These are phyloP conservation scores for Cryptosporidium tyzzeri DNA, from an alignment of 169 alveolate species.

Conservation along the genomic window DNA sequence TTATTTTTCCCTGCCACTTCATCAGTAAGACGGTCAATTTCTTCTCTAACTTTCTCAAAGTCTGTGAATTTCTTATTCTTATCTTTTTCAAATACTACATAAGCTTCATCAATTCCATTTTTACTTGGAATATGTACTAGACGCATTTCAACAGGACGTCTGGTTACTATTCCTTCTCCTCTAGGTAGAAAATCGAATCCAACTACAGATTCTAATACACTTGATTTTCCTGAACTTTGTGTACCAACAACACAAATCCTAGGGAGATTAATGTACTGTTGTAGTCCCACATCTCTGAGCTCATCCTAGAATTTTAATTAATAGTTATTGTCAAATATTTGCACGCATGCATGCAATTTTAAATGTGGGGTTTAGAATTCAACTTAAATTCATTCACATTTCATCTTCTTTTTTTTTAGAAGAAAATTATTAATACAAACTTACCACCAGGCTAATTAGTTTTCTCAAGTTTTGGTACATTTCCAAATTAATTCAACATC, in stretches of 20 bases:
- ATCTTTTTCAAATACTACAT: conserved; percentile 84
- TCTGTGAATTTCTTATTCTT: conserved; percentile 87
- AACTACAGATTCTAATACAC: conserved; percentile 96
- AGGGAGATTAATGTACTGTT: conserved; percentile 91
- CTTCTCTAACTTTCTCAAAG: conserved; percentile 92
- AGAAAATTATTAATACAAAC: neutral
- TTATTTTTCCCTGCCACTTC: conserved; percentile 93
- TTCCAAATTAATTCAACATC: conserved; percentile 1
- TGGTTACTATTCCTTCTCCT: conserved; percentile 98
- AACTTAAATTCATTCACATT: neutral
- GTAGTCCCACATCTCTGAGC: conserved; percentile 92
- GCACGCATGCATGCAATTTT: neutral
- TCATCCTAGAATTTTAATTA: conserved; percentile 82
- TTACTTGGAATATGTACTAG: conserved; percentile 89
- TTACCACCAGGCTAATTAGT: conserved; percentile 70
- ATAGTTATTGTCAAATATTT: neutral
- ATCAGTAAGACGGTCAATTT: conserved; percentile 90
- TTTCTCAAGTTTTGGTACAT: conserved; percentile 71
- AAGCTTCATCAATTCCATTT: conserved; percentile 80
- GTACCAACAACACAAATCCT: conserved; percentile 90
- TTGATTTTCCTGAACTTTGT: conserved; percentile 90
- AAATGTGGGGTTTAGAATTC: neutral
- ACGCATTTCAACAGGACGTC: conserved; percentile 97
- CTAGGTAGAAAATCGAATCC: conserved; percentile 98
- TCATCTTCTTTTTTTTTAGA: no score